Evolutionary conservation across 331 rosid genomes (phyloP).

Genomic region (Acacia concinna): DNA sequence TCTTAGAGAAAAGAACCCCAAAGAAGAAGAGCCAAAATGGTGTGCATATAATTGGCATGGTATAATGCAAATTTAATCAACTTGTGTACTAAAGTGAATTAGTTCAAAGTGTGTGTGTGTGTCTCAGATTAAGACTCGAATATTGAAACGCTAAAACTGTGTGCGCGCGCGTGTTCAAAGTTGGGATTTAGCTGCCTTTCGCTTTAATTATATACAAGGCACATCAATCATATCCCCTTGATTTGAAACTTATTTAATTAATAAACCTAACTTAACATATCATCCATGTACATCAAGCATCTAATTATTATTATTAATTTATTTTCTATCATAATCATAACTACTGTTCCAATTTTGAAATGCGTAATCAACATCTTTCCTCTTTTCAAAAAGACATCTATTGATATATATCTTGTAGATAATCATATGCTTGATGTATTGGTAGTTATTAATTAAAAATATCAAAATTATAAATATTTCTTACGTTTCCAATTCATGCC

Average conservation of each 20-base stretch:
- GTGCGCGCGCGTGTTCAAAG: conserved; percentile 28
- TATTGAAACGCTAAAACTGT: conserved; percentile 26
- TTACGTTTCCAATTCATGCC: not conserved
- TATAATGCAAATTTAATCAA: conserved; percentile 10
- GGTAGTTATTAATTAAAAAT: not conserved
- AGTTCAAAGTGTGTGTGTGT: not conserved
- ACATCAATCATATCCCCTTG: conserved; percentile 36
- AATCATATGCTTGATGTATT: not conserved
- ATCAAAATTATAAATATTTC: not conserved
- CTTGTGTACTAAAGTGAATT: conserved; percentile 12
- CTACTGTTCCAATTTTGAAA: not conserved
- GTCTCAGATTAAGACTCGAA: not conserved
- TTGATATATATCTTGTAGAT: not conserved
- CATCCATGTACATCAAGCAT: not conserved
- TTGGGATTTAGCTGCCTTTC: conserved; percentile 47
- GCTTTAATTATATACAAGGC: conserved; percentile 21
- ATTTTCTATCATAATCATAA: conserved; percentile 11
- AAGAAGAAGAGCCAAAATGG: not conserved
- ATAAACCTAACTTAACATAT: conserved; percentile 8
- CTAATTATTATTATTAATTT: conserved; percentile 9
- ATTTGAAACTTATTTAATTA: conserved; percentile 3
- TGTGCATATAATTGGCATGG: conserved; percentile 16
- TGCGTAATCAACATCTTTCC: not conserved
- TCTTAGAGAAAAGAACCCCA: not conserved
- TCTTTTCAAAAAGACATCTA: not conserved